Conservation (phyloP, 1,284 basidiomycete genomes). For the Leucoagaricus sp. region DNA sequence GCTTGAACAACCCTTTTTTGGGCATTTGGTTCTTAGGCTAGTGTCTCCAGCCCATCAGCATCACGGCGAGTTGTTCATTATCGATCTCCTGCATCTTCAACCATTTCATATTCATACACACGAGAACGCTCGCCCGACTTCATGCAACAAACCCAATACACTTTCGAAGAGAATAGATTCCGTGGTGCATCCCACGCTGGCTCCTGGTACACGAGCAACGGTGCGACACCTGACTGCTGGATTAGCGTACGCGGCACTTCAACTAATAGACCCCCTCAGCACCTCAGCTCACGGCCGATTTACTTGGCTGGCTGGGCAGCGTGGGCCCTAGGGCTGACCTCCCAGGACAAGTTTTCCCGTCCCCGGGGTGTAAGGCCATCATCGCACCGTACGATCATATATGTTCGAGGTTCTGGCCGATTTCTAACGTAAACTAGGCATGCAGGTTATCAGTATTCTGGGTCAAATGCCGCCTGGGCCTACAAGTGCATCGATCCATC, state of each 20-base stretch:
- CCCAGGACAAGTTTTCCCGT: slow-evolving; percentile 58
- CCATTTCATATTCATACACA: slow-evolving; percentile 1
- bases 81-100: slow-evolving; percentile 9
- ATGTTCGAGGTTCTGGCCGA: slow-evolving; percentile 8
- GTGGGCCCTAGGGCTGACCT: slow-evolving; percentile 52
- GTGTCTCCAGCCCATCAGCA: neutral
- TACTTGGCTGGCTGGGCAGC: slow-evolving; percentile 63
- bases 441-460: slow-evolving; percentile 96
- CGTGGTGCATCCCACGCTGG: slow-evolving; percentile 83
- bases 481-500: slow-evolving; percentile 86
- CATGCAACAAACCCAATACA: neutral
- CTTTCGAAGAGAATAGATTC: slow-evolving; percentile 8
- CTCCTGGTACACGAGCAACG: slow-evolving; percentile 84
- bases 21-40: neutral
- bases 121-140: neutral
- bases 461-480: slow-evolving; percentile 93
- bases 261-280: slow-evolving; percentile 7
- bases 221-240: too few relatives aligned
- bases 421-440: slow-evolving; percentile 56
- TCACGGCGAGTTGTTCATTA: slow-evolving; percentile 9
- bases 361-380: slow-evolving; percentile 83
- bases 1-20: slow-evolving; percentile 12
- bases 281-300: slow-evolving; percentile 55
- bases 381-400: slow-evolving; percentile 79
- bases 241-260: too few relatives aligned